Percentiles rank a stretch among this genome's conserved stretches.
Conservation (phyloP, 2,329 filamentous ascomycete genomes). For the Plenodomus biglobosus region DNA sequence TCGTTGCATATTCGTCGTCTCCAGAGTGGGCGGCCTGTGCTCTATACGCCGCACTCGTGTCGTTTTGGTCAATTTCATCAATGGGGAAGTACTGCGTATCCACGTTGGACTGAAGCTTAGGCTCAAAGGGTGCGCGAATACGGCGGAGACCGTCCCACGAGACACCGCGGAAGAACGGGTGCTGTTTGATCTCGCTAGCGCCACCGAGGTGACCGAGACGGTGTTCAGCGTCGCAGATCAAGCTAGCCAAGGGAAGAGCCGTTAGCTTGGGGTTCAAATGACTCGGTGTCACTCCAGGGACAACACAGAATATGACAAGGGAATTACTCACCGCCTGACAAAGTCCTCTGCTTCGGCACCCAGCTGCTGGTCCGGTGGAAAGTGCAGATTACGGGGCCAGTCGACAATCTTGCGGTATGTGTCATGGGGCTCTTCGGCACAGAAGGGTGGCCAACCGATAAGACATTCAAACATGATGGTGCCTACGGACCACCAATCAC, state of each 20-base stretch:
- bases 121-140: slow-evolving; percentile 95
- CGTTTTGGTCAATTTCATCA: slow-evolving; percentile 96
- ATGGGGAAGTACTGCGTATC: slow-evolving; percentile 99
- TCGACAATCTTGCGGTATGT: slow-evolving; percentile 99
- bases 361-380: slow-evolving; percentile 91
- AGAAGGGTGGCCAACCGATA: slow-evolving; percentile 98
- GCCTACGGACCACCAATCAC: slow-evolving; percentile 98
- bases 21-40: slow-evolving; percentile 74
- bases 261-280: slow-evolving; percentile 15
- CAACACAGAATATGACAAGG: neutral
- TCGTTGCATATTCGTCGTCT: slow-evolving; percentile 83
- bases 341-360: slow-evolving; percentile 87
- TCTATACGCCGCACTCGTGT: slow-evolving; percentile 84
- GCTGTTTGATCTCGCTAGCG: slow-evolving; percentile 87
- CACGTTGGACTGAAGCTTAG: slow-evolving; percentile 86
- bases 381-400: slow-evolving; percentile 93
- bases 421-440: slow-evolving; percentile 94
- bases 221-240: slow-evolving; percentile 92
- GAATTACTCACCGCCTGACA: slow-evolving; percentile 73
- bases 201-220: slow-evolving; percentile 81
- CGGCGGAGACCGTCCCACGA: slow-evolving; percentile 90
- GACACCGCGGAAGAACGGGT: slow-evolving; percentile 95
- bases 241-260: slow-evolving; percentile 52
- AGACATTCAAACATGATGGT: slow-evolving; percentile 99
- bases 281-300: neutral